Percentiles rank a stretch among this genome's conserved stretches.
Conservation (phyloP, 495 filamentous ascomycete genomes). For the Sporormia fimetaria region DNA sequence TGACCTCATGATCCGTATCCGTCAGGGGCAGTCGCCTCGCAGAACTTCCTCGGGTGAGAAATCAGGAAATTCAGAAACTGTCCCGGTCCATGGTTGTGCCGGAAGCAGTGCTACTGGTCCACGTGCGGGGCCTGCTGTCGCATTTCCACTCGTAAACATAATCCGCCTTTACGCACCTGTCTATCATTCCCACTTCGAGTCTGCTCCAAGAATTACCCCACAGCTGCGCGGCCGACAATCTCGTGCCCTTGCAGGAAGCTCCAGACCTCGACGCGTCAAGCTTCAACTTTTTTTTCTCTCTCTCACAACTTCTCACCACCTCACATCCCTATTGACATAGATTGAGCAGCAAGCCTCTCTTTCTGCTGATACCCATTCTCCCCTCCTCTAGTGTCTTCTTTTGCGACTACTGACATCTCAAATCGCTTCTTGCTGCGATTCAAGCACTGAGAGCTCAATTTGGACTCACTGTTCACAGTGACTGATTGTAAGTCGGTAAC, state of each 20-base stretch:
- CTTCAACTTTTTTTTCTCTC: background rate
- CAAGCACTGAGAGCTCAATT: too few species aligned
- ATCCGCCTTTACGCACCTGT: background rate
- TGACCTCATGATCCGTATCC: slow-evolving; percentile 10
- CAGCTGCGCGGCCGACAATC: slow-evolving; percentile 1
- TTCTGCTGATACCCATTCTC: too few species aligned
- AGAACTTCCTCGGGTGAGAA: slow-evolving; percentile 1
- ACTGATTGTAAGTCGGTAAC: too few species aligned
- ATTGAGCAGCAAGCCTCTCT: too few species aligned
- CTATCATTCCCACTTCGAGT: slow-evolving; percentile 7
- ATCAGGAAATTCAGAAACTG: background rate
- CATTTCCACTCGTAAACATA: background rate
- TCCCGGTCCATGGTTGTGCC: background rate
- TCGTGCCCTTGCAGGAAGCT: slow-evolving; percentile 3
- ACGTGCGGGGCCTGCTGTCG: too few species aligned
- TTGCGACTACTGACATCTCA: too few species aligned
- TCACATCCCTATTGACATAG: too few species aligned
- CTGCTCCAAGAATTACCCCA: background rate
- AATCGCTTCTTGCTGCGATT: too few species aligned
- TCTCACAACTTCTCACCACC: too few species aligned
- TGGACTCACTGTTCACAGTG: too few species aligned
- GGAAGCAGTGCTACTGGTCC: background rate
- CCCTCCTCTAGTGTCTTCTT: too few species aligned
- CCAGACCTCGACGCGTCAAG: background rate
- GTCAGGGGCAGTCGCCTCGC: background rate